Conservation (phyloP, 2,329 filamentous ascomycete species). For the Monosporascus sp. region DNA sequence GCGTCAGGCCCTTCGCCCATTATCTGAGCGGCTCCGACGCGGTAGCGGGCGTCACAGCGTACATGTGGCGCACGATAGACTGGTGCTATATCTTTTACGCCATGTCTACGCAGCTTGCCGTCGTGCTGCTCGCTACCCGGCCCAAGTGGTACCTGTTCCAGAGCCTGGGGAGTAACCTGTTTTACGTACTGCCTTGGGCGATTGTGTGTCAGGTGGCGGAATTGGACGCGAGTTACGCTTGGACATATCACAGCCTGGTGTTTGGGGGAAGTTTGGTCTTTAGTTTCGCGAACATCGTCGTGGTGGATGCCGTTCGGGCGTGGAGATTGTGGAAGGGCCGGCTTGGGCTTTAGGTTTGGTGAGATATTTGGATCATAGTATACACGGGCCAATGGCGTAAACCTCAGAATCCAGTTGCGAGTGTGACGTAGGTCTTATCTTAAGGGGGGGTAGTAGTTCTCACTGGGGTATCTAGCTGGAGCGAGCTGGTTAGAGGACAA, state of each 20-base stretch:
- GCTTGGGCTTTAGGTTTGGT: too few relatives aligned
- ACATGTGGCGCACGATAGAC: constrained; percentile 61
- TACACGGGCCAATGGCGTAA: too few relatives aligned
- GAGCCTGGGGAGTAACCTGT: constrained; percentile 59
- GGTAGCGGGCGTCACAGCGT: constrained; percentile 56
- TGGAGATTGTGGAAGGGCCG: constrained; percentile 33
- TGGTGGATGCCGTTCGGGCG: constrained; percentile 47
- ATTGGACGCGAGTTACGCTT: constrained; percentile 51
- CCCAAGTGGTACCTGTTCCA: constrained; percentile 66
- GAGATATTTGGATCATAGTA: too few relatives aligned
- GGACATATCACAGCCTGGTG: constrained; percentile 62
- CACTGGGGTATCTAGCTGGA: too few relatives aligned
- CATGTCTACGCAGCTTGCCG: constrained; percentile 58
- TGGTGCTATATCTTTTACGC: constrained; percentile 70
- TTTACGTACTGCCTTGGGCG: constrained; percentile 68
- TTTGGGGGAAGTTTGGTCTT: constrained; percentile 68
- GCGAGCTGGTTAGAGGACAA: too few relatives aligned
- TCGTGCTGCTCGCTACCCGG: constrained; percentile 58
- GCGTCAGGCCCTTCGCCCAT: constrained; percentile 54
- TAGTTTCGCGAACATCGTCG: constrained; percentile 53
- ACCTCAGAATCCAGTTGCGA: too few relatives aligned
- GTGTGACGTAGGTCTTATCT: too few relatives aligned
- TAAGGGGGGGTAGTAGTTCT: too few relatives aligned
- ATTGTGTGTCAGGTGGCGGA: constrained; percentile 51
- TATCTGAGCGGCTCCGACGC: constrained; percentile 54